Percentiles rank a stretch among this genome's conserved stretches.
These are phyloP conservation scores for Solanum bulbocastanum DNA, from an alignment of 257 asterid genomes.

Conservation along the genomic window DNA sequence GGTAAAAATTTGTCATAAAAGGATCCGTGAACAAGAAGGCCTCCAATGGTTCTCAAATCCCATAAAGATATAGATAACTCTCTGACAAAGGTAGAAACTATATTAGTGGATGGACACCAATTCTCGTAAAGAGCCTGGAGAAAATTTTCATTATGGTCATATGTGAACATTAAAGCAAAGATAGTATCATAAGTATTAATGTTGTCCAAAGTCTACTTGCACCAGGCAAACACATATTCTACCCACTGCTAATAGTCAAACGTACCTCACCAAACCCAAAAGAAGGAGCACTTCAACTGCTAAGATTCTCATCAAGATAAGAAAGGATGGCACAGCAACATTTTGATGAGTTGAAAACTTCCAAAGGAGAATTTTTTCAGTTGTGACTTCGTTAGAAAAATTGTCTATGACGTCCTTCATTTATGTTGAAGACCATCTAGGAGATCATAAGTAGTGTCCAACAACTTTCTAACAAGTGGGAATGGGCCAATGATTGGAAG, in stretches of 20 bases:
- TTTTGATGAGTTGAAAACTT: neutral
- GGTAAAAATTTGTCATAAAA: neutral
- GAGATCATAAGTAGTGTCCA: neutral
- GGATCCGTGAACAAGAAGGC: neutral
- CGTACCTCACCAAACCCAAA: neutral
- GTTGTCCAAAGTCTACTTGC: neutral
- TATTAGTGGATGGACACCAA: neutral
- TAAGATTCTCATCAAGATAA: neutral
- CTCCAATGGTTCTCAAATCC: neutral
- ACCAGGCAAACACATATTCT: neutral
- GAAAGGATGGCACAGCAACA: too few species aligned
- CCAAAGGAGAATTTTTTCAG: neutral
- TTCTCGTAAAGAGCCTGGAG: neutral
- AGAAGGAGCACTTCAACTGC: neutral
- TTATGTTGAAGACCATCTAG: neutral
- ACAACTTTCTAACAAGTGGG: neutral
- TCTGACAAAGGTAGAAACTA: neutral
- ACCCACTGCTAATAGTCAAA: neutral
- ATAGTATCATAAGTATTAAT: neutral
- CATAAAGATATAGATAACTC: neutral
- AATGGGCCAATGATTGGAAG: neutral
- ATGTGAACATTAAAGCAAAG: neutral
- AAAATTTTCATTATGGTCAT: neutral
- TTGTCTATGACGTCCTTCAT: too few species aligned
- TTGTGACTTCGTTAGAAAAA: neutral